These are phyloP conservation scores for Trichoderma sp. DNA, from an alignment of 2,329 filamentous ascomycete genomes.

Conservation along the genomic window DNA sequence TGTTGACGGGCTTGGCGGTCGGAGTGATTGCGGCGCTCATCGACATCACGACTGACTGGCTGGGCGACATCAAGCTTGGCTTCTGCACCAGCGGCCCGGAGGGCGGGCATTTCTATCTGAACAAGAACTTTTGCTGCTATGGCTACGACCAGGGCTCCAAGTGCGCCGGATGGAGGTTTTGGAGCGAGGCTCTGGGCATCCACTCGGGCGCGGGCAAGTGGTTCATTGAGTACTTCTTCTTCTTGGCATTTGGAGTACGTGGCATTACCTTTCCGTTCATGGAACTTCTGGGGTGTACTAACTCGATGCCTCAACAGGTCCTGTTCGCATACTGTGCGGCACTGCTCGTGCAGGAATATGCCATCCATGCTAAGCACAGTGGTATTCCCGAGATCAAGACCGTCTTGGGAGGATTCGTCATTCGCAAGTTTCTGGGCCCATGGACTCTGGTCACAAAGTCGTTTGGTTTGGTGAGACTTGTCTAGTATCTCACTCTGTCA, in stretches of 20 bases:
- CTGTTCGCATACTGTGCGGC: conserved; percentile 76
- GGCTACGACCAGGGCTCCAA: conserved; percentile 81
- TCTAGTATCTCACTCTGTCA: conserved; percentile 11
- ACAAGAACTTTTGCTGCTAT: conserved; percentile 88
- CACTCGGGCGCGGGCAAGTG: conserved; percentile 67
- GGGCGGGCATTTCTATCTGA: conserved; percentile 86
- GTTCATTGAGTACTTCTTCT: conserved; percentile 84
- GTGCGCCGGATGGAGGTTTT: conserved; percentile 83
- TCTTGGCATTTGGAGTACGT: conserved; percentile 75
- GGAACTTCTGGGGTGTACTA: not conserved
- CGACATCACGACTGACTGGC: conserved; percentile 87
- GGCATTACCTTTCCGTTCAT: not conserved
- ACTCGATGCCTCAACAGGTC: conserved; percentile 47
- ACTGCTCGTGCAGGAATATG: conserved; percentile 78
- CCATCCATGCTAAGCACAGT: conserved; percentile 85
- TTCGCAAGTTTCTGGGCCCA: conserved; percentile 76
- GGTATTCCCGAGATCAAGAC: conserved; percentile 99
- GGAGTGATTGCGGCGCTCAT: conserved; percentile 85
- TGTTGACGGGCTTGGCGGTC: conserved; percentile 80
- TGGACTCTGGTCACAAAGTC: conserved; percentile 93
- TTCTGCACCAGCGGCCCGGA: conserved; percentile 74
- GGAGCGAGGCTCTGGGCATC: conserved; percentile 73
- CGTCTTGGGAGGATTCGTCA: conserved; percentile 88
- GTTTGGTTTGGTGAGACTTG: conserved; percentile 68
- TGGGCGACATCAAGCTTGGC: conserved; percentile 87